A percentile compares a stretch with the other conserved stretches of the same genome.
phyloP scores from a whole-genome alignment of 306 rosid genomes.

The Vigna reflexopilosa region DNA sequence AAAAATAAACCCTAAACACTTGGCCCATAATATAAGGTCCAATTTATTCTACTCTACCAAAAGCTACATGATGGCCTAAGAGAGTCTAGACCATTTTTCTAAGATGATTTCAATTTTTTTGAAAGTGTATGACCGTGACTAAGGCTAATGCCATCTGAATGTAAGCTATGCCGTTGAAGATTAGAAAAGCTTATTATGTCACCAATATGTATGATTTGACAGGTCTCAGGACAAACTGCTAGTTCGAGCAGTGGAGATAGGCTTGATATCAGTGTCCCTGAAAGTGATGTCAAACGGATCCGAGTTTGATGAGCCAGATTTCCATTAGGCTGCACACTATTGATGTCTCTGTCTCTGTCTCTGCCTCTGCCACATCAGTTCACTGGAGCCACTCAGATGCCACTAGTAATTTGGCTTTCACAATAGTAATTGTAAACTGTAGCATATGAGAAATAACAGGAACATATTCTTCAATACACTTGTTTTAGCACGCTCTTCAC shows the following conservation, averaged over 20 bases:
- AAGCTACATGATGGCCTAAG: no score
- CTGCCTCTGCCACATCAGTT: slow-evolving; percentile 23
- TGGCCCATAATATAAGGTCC: no score
- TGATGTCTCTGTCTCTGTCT: slow-evolving; percentile 25
- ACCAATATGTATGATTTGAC: slow-evolving; percentile 51
- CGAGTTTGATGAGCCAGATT: slow-evolving; percentile 46
- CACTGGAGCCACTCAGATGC: slow-evolving; percentile 29
- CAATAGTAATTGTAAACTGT: slow-evolving; percentile 44
- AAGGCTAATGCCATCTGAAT: no score
- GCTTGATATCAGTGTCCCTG: slow-evolving; percentile 81
- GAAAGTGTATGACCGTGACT: no score
- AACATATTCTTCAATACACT: neutral
- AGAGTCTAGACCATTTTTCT: no score
- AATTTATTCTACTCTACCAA: no score
- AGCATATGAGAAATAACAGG: slow-evolving; percentile 12
- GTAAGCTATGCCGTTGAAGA: slow-evolving; percentile 22
- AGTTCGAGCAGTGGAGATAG: slow-evolving; percentile 56
- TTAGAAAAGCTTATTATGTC: slow-evolving; percentile 1
- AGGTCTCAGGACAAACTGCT: slow-evolving; percentile 67
- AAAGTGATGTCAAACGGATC: slow-evolving; percentile 64
- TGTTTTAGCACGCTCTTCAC: neutral
- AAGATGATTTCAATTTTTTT: no score
- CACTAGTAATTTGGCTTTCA: slow-evolving; percentile 36
- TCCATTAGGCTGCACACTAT: slow-evolving; percentile 9
- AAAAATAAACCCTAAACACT: no score